Conservation (phyloP, 2,329 filamentous ascomycete genomes). For the Diaporthe citrichinensis region DNA sequence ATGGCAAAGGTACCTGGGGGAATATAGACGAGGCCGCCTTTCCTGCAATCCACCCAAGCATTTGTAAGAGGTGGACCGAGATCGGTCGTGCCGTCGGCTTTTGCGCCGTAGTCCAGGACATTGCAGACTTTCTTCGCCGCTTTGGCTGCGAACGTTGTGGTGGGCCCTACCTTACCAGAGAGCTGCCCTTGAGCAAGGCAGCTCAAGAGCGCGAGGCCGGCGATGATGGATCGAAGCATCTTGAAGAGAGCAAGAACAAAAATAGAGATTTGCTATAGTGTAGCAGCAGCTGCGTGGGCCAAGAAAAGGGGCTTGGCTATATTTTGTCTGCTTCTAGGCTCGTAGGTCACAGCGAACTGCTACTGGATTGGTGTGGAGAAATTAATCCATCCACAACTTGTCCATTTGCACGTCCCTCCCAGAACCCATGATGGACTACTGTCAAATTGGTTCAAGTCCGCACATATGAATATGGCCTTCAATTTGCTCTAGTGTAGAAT, state of each 20-base stretch:
- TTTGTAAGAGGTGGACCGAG: conserved; percentile 61
- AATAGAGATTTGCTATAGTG: not conserved
- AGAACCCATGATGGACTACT: not conserved
- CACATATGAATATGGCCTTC: not conserved
- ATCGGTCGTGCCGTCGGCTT: conserved; percentile 65
- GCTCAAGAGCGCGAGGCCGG: not conserved
- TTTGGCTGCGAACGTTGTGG: conserved; percentile 58
- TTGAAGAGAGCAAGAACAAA: not conserved
- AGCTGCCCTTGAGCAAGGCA: conserved; percentile 52
- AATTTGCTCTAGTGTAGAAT: not conserved
- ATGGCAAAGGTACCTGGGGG: conserved; percentile 43
- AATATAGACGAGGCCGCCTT: conserved; percentile 54
- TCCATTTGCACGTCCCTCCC: not conserved
- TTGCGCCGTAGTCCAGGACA: conserved; percentile 66
- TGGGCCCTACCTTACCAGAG: conserved; percentile 59
- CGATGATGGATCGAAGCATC: not conserved
- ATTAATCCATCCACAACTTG: not conserved
- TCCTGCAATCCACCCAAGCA: conserved; percentile 65
- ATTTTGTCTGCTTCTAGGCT: not conserved
- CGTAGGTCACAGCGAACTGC: not conserved
- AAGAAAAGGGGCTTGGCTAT: not conserved
- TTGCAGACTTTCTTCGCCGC: conserved; percentile 62
- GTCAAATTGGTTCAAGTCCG: not conserved
- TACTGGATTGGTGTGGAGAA: not conserved
- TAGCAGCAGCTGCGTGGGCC: not conserved